Percentiles rank a stretch among this genome's conserved stretches.
These are phyloP conservation scores for Luffa acutangula DNA, from an alignment of 306 rosid species.

Conservation along the genomic window DNA sequence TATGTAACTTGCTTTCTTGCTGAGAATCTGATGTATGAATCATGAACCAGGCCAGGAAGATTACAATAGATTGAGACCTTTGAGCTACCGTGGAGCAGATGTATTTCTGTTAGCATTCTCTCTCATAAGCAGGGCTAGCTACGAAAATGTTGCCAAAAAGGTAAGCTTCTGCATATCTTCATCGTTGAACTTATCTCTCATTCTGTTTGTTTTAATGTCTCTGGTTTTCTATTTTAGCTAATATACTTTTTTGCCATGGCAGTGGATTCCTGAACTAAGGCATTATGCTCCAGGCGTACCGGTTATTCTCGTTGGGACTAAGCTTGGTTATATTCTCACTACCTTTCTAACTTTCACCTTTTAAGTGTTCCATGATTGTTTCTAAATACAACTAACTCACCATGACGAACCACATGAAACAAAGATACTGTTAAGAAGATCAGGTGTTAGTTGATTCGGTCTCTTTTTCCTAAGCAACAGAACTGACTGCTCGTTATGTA, in stretches of 20 bases:
- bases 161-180: conserved; percentile 27
- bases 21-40: conserved; percentile 26
- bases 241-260: neutral
- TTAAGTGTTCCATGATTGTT: neutral
- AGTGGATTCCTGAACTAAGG: conserved; percentile 98
- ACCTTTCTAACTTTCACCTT: neutral
- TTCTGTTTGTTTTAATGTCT: neutral
- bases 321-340: conserved; percentile 70
- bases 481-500: neutral
- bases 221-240: neutral
- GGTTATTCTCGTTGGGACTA: conserved; percentile 88
- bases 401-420: neutral
- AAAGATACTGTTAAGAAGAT: neutral
- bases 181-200: neutral
- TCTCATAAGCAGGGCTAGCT: conserved; percentile 97
- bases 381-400: neutral
- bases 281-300: conserved; percentile 99
- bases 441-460: neutral
- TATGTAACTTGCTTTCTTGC: neutral
- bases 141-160: conserved; percentile 90
- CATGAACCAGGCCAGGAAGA: conserved; percentile 90
- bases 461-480: neutral
- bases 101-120: conserved; percentile 92
- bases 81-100: conserved; percentile 98
- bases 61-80: conserved; percentile 88